Conservation (phyloP, 2,329 filamentous ascomycete species). For the Metarhizium robertsii region DNA sequence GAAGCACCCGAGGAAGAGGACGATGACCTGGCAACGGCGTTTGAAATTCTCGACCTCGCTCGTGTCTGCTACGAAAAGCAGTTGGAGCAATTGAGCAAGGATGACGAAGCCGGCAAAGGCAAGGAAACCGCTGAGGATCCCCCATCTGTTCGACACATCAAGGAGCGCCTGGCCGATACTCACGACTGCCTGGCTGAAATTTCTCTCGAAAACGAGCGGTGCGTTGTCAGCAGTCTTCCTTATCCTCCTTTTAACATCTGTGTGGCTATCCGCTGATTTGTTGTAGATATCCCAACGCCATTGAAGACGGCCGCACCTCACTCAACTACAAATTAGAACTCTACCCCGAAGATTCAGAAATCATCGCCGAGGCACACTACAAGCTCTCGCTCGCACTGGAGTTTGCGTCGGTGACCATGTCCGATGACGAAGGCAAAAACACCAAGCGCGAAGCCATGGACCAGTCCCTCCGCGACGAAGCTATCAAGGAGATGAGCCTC, state of each 20-base stretch:
- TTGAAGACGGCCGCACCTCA: conserved; percentile 69
- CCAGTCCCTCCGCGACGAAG: conserved; percentile 61
- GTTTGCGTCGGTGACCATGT: conserved; percentile 71
- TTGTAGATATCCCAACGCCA: conserved; percentile 68
- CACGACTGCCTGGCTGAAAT: conserved; percentile 94
- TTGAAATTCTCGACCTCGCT: conserved; percentile 76
- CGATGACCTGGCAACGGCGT: conserved; percentile 70
- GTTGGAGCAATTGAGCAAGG: conserved; percentile 29
- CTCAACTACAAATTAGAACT: conserved; percentile 72
- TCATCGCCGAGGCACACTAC: conserved; percentile 90
- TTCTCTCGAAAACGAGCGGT: conserved; percentile 89
- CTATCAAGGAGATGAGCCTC: conserved; percentile 59
- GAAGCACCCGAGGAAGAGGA: conserved; percentile 46
- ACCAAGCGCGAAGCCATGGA: conserved; percentile 48
- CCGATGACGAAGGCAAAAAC: conserved; percentile 37
- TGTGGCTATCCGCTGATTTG: conserved; percentile 3
- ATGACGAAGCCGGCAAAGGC: conserved; percentile 28
- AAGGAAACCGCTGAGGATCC: conserved; percentile 33
- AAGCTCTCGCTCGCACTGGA: conserved; percentile 93
- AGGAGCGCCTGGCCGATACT: conserved; percentile 83
- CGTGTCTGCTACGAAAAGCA: conserved; percentile 54
- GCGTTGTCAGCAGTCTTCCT: conserved; percentile 11
- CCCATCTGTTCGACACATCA: conserved; percentile 48
- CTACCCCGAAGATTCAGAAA: conserved; percentile 69
- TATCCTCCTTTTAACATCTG: background rate